A percentile compares a stretch with the other conserved stretches of the same genome.
Conservation (phyloP, 106 monocot genomes). For the Posidonia australis region DNA sequence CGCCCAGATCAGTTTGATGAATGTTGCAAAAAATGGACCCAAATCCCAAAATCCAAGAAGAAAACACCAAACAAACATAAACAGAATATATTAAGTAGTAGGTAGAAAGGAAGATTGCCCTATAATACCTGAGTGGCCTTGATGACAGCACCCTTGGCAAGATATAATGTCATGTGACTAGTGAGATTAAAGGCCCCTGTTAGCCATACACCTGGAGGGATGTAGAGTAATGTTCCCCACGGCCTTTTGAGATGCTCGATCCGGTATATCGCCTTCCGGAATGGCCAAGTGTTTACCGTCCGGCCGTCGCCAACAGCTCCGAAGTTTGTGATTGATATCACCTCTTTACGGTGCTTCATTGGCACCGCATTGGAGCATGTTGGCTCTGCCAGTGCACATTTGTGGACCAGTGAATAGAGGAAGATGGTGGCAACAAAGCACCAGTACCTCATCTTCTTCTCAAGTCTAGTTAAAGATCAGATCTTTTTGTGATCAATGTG, state of each 20-base stretch:
- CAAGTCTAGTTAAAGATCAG: neutral
- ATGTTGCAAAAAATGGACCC: too few relatives aligned
- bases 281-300: constrained; percentile 55
- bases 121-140: constrained; percentile 56
- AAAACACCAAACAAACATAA: neutral
- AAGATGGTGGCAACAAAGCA: neutral
- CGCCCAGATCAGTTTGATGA: too few relatives aligned
- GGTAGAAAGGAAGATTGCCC: neutral
- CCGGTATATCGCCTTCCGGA: constrained; percentile 56
- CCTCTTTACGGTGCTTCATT: constrained; percentile 39
- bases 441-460: neutral
- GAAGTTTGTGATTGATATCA: constrained; percentile 45
- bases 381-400: constrained; percentile 2
- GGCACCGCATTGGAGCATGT: constrained; percentile 49
- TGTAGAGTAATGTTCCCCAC: constrained; percentile 53
- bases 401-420: neutral
- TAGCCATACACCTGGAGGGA: constrained; percentile 76
- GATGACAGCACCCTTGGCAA: constrained; percentile 65
- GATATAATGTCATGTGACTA: constrained; percentile 87
- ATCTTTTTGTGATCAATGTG: neutral
- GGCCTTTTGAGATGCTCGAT: constrained; percentile 44
- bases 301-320: constrained; percentile 59
- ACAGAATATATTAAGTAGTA: constrained; percentile 8
- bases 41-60: too few relatives aligned
- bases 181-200: constrained; percentile 88